phyloP scores from a whole-genome alignment of 2,329 filamentous ascomycete genomes.

The Esteya vermicola region DNA sequence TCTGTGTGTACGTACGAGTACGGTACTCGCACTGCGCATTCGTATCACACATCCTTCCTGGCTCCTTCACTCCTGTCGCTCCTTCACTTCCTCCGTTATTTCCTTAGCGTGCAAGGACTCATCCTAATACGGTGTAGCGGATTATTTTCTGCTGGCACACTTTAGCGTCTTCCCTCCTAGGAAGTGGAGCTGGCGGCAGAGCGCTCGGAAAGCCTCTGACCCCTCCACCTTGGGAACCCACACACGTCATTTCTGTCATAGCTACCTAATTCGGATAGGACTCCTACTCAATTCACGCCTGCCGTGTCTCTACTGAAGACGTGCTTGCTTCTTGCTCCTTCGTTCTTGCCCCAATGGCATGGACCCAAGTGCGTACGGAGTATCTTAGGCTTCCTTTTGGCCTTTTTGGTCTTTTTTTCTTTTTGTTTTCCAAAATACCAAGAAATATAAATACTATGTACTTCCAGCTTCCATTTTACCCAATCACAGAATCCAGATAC shows the following conservation, averaged over 20 bases:
- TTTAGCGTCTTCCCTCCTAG: neutral
- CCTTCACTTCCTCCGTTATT: neutral
- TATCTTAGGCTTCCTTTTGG: too few relatives aligned
- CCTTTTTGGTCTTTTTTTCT: too few relatives aligned
- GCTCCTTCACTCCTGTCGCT: neutral
- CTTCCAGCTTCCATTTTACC: too few relatives aligned
- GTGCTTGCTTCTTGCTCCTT: neutral
- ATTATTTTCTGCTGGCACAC: neutral
- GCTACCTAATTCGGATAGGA: conserved; percentile 5
- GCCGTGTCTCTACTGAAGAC: neutral
- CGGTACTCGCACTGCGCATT: too few relatives aligned
- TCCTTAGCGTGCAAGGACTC: too few relatives aligned
- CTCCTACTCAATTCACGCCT: neutral
- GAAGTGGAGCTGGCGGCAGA: conserved; percentile 3
- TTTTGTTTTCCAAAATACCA: too few relatives aligned
- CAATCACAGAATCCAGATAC: too few relatives aligned
- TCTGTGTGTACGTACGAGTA: too few relatives aligned
- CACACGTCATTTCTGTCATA: conserved; percentile 9
- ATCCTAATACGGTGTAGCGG: neutral
- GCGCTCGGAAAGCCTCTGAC: neutral
- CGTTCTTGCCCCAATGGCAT: too few relatives aligned
- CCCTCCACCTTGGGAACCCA: neutral
- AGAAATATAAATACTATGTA: too few relatives aligned
- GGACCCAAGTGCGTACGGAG: too few relatives aligned
- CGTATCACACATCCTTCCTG: neutral